Percentiles rank a stretch among this genome's conserved stretches.
phyloP scores from a whole-genome alignment of 1,139 yeast species.

The Pichia sp. region DNA sequence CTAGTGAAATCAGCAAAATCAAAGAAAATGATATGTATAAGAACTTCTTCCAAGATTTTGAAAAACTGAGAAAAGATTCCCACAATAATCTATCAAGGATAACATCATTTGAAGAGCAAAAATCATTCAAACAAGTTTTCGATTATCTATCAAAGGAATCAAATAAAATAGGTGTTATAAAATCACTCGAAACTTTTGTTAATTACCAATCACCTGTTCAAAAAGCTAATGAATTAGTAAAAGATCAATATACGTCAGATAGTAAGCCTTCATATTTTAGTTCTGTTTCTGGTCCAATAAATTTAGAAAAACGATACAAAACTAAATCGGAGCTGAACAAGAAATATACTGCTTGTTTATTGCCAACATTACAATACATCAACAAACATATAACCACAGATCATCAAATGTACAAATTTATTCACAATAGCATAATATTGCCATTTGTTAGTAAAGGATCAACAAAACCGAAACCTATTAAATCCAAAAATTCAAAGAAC shows the following conservation, averaged over 20 bases:
- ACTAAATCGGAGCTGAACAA: conserved; percentile 12
- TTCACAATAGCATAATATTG: conserved; percentile 18
- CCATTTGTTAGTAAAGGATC: conserved; percentile 14
- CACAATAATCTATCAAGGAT: conserved; percentile 16
- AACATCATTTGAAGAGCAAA: conserved; percentile 28
- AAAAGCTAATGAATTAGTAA: neutral
- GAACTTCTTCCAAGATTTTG: conserved; percentile 24
- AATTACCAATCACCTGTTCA: conserved; percentile 15
- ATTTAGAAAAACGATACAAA: conserved; percentile 15
- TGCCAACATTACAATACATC: conserved; percentile 22
- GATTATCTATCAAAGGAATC: conserved; percentile 23
- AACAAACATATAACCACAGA: conserved; percentile 17
- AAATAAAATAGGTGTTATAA: conserved; percentile 23
- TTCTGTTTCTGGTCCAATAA: conserved; percentile 13
- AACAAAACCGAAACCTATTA: neutral
- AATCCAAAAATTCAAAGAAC: neutral
- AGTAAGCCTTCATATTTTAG: conserved; percentile 8
- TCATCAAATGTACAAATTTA: conserved; percentile 20
- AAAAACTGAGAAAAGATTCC: conserved; percentile 17
- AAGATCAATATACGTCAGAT: neutral
- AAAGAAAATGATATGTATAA: conserved; percentile 21
- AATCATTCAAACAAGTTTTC: conserved; percentile 27
- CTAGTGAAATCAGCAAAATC: conserved; percentile 9
- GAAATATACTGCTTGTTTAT: conserved; percentile 15
- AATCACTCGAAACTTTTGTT: conserved; percentile 22